phyloP scores from a whole-genome alignment of 805 yeast species.

The Nakazawaea molendinolei region DNA sequence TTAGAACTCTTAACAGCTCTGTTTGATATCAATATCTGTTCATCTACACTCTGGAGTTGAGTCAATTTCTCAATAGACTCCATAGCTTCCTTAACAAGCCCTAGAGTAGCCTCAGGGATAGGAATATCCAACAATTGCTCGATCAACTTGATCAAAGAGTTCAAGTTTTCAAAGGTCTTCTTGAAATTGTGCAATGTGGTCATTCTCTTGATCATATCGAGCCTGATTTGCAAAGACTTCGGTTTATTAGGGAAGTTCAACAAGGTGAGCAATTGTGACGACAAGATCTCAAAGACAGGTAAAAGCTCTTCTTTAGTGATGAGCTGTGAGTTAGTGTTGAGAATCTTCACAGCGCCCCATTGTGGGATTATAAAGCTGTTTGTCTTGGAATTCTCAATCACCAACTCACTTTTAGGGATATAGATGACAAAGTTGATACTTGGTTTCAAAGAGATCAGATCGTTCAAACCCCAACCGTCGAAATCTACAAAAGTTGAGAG shows the following conservation, averaged over 20 bases:
- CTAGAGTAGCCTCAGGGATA: slow-evolving; percentile 66
- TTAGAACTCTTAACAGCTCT: slow-evolving; percentile 56
- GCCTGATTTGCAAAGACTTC: slow-evolving; percentile 51
- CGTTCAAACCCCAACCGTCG: slow-evolving; percentile 72
- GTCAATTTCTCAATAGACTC: slow-evolving; percentile 29
- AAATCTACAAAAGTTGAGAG: slow-evolving; percentile 74
- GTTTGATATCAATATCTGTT: slow-evolving; percentile 20
- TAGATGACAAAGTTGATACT: slow-evolving; percentile 64
- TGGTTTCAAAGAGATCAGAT: slow-evolving; percentile 47
- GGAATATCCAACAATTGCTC: slow-evolving; percentile 71
- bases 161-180: slow-evolving; percentile 60
- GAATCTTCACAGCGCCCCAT: slow-evolving; percentile 76
- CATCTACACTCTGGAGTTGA: slow-evolving; percentile 25
- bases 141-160: slow-evolving; percentile 65
- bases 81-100: slow-evolving; percentile 49
- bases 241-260: slow-evolving; percentile 54
- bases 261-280: slow-evolving; percentile 66
- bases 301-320: slow-evolving; percentile 39
- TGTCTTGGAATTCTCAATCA: slow-evolving; percentile 36
- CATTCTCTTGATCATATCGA: slow-evolving; percentile 60
- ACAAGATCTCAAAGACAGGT: slow-evolving; percentile 60
- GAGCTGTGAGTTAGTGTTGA: slow-evolving; percentile 28
- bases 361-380: slow-evolving; percentile 76
- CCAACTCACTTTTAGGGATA: slow-evolving; percentile 51
- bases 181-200: slow-evolving; percentile 52